A percentile compares a stretch with the other conserved stretches of the same genome.
These are phyloP conservation scores for Boletales sp. DNA, from an alignment of 768 basidiomycete species.

Conservation along the genomic window DNA sequence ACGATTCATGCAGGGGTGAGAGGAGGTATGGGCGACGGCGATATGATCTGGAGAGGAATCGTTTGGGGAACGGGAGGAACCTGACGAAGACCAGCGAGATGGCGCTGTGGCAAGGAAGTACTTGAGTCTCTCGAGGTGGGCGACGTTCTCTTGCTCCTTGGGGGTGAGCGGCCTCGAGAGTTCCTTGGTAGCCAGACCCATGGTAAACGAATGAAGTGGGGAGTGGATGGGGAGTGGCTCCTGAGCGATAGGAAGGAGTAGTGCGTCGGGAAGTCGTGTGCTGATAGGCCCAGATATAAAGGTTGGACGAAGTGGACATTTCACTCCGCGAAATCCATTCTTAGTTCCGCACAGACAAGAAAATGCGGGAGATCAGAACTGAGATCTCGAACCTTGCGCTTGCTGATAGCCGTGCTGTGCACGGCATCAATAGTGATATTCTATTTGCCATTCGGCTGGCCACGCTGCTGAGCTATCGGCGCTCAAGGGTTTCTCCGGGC, in stretches of 20 bases:
- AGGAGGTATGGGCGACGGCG: conserved; percentile 41
- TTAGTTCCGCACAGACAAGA: conserved; percentile 17
- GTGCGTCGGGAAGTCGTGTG: conserved; percentile 11
- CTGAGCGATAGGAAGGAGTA: conserved; percentile 7
- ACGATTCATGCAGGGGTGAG: conserved; percentile 78
- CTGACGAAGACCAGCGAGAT: conserved; percentile 56
- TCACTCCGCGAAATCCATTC: conserved; percentile 25
- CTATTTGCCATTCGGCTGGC: conserved; percentile 23
- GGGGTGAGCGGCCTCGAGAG: conserved; percentile 50
- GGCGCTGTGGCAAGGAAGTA: conserved; percentile 87
- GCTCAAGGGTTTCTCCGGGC: conserved; percentile 24
- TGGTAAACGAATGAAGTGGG: conserved; percentile 15
- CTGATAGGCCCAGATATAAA: conserved; percentile 26
- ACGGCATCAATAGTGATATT: conserved; percentile 23
- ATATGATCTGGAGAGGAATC: conserved; percentile 12
- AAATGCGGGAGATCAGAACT: conserved; percentile 9
- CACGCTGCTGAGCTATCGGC: conserved; percentile 28
- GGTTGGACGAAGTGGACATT: conserved; percentile 16
- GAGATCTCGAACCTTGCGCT: conserved; percentile 26
- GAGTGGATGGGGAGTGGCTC: conserved; percentile 4
- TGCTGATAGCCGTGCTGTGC: conserved; percentile 32
- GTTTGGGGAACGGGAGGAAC: conserved; percentile 27
- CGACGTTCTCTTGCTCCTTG: conserved; percentile 65
- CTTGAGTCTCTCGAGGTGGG: conserved; percentile 80
- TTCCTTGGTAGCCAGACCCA: conserved; percentile 27